These are phyloP conservation scores for Populus pruinosa DNA, from an alignment of 345 rosid species.

Conservation along the genomic window DNA sequence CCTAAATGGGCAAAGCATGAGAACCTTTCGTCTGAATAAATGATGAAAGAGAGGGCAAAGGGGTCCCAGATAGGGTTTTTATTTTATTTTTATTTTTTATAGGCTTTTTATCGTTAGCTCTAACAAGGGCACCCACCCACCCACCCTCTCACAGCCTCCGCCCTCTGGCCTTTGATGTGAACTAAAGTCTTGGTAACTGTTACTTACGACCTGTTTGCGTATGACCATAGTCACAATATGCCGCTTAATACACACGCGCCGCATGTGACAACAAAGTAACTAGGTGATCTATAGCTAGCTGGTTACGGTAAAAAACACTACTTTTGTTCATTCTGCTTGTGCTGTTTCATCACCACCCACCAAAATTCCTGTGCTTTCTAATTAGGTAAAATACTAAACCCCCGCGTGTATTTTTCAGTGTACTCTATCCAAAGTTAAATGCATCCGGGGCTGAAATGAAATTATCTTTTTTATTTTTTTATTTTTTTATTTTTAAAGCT, in stretches of 20 bases:
- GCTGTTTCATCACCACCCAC: neutral
- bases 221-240: neutral
- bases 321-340: neutral
- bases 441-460: too few relatives aligned
- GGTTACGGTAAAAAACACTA: neutral
- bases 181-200: slow-evolving; percentile 36
- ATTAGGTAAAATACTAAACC: too few relatives aligned
- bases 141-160: neutral
- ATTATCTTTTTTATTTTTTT: too few relatives aligned
- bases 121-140: neutral
- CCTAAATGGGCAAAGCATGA: neutral
- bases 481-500: too few relatives aligned
- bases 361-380: neutral
- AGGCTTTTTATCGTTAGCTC: slow-evolving; percentile 31
- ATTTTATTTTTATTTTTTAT: neutral
- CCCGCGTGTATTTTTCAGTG: too few relatives aligned
- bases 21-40: slow-evolving; percentile 38
- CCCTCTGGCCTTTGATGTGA: slow-evolving; percentile 29
- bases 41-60: slow-evolving; percentile 28
- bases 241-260: neutral
- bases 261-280: neutral
- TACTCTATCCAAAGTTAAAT: too few relatives aligned
- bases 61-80: slow-evolving; percentile 35
- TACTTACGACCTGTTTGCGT: slow-evolving; percentile 22
- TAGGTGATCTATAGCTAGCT: neutral